Evolutionary conservation across 2,329 filamentous ascomycete species (phyloP).

Genomic region (Pseudogymnoascus sp.): DNA sequence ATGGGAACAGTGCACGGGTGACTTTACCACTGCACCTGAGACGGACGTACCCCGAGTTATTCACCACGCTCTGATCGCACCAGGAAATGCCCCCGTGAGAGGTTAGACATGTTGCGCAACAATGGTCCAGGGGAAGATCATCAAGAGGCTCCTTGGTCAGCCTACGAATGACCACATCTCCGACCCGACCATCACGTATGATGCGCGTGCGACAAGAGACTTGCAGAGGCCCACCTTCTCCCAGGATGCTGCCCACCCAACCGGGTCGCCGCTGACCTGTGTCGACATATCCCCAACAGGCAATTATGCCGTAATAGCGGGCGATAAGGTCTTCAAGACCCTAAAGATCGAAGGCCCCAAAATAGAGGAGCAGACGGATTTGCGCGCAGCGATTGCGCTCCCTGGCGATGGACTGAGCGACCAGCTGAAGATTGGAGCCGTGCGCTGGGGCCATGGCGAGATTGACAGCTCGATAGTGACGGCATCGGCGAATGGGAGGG

Average conservation of each 20-base stretch:
- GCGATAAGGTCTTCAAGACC: constrained; percentile 54
- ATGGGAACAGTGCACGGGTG: not conserved
- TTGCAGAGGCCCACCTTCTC: constrained; percentile 37
- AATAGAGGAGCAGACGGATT: constrained; percentile 49
- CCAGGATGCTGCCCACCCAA: constrained; percentile 46
- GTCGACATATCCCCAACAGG: constrained; percentile 52
- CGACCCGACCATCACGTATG: constrained; percentile 6
- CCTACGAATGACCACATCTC: constrained; percentile 9
- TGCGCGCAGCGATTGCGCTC: constrained; percentile 47
- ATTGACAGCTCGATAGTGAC: constrained; percentile 49
- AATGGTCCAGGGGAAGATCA: constrained; percentile 12
- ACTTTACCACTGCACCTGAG: not conserved
- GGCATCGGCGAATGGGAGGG: constrained; percentile 55
- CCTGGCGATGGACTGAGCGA: constrained; percentile 41
- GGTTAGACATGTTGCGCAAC: constrained; percentile 10
- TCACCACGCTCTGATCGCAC: not conserved
- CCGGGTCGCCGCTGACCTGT: constrained; percentile 46
- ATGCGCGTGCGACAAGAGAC: not conserved
- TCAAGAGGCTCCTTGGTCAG: constrained; percentile 13
- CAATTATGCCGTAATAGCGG: constrained; percentile 47
- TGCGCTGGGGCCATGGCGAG: constrained; percentile 46
- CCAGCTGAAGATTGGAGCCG: constrained; percentile 56
- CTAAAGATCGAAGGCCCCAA: constrained; percentile 40
- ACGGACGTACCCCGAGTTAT: not conserved
- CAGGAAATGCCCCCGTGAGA: not conserved